Percentiles rank a stretch among this genome's conserved stretches.
phyloP scores from a whole-genome alignment of 2,329 filamentous ascomycete species.

The Fusarium continuum region DNA sequence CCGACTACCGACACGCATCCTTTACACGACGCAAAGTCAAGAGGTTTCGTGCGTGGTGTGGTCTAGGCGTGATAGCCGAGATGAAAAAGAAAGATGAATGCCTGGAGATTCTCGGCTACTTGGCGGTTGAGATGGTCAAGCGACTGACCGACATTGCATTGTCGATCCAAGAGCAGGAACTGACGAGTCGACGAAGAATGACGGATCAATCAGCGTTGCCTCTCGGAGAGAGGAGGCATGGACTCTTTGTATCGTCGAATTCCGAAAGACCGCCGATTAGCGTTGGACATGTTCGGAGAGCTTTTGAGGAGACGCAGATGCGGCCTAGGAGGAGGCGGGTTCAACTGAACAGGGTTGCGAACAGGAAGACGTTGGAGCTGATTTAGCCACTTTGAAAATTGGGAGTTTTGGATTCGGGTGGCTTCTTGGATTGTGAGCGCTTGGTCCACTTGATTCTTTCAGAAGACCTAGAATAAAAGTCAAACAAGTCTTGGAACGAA shows the following conservation, averaged over 20 bases:
- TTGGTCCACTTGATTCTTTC: background rate
- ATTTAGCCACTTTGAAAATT: background rate
- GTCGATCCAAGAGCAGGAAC: slow-evolving; percentile 74
- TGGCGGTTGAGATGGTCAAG: slow-evolving; percentile 98
- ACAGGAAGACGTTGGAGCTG: background rate
- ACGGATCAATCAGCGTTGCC: accelerated
- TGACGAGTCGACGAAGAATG: background rate
- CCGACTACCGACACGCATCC: slow-evolving; percentile 93
- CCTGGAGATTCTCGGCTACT: slow-evolving; percentile 93
- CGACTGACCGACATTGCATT: slow-evolving; percentile 93
- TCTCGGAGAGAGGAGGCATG: background rate
- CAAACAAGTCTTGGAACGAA: background rate
- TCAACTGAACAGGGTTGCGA: background rate
- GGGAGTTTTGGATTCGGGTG: background rate
- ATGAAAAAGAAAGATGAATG: slow-evolving; percentile 96
- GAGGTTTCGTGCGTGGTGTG: slow-evolving; percentile 95
- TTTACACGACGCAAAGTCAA: slow-evolving; percentile 98
- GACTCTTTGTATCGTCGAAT: background rate
- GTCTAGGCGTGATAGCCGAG: slow-evolving; percentile 92
- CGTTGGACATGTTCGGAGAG: slow-evolving; percentile 1
- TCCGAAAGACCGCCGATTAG: background rate
- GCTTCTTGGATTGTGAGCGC: background rate
- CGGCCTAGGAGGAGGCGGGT: background rate
- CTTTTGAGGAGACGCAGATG: slow-evolving; percentile 13
- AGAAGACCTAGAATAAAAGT: background rate